Conservation (phyloP, 1,284 basidiomycete species). For the Exsudoporus floridanus region DNA sequence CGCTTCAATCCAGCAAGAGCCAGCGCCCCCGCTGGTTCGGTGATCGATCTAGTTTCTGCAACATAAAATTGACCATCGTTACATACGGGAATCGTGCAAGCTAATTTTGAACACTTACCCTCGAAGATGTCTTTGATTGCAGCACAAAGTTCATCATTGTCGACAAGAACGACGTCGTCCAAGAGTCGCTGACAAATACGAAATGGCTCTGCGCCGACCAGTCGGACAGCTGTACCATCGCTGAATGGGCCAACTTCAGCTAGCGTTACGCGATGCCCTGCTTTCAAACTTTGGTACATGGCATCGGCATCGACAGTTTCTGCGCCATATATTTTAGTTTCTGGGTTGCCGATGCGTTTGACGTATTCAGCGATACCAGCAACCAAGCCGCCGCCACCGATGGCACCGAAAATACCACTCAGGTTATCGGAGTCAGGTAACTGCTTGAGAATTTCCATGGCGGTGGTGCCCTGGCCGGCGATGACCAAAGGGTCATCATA, state of each 20-base stretch:
- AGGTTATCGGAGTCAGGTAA: conserved; percentile 70
- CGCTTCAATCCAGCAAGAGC: conserved; percentile 91
- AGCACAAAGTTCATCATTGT: conserved; percentile 97
- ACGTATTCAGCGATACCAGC: conserved; percentile 91
- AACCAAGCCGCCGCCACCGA: conserved; percentile 93
- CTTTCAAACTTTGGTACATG: conserved; percentile 78
- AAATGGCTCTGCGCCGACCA: conserved; percentile 95
- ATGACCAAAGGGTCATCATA: conserved; percentile 98
- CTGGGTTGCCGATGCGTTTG: conserved; percentile 88
- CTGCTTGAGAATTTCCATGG: conserved; percentile 92
- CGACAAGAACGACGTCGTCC: conserved; percentile 84
- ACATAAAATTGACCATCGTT: conserved; percentile 2
- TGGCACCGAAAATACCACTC: conserved; percentile 85
- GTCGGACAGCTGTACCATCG: conserved; percentile 98
- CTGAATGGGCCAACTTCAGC: conserved; percentile 94
- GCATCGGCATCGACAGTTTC: conserved; percentile 97
- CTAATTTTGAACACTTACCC: conserved; percentile 51
- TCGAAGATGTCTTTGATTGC: conserved; percentile 99
- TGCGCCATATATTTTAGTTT: conserved; percentile 84
- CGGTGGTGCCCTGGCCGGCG: conserved; percentile 96
- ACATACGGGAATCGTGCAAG: neutral
- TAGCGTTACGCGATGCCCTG: conserved; percentile 80
- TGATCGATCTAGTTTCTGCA: conserved; percentile 88
- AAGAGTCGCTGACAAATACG: conserved; percentile 84
- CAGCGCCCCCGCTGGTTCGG: conserved; percentile 96